Evolutionary conservation across 2,329 filamentous ascomycete genomes (phyloP), one percentile per base, ranked within the genome.

Genomic region (Fusarium nematophilum): DNA sequence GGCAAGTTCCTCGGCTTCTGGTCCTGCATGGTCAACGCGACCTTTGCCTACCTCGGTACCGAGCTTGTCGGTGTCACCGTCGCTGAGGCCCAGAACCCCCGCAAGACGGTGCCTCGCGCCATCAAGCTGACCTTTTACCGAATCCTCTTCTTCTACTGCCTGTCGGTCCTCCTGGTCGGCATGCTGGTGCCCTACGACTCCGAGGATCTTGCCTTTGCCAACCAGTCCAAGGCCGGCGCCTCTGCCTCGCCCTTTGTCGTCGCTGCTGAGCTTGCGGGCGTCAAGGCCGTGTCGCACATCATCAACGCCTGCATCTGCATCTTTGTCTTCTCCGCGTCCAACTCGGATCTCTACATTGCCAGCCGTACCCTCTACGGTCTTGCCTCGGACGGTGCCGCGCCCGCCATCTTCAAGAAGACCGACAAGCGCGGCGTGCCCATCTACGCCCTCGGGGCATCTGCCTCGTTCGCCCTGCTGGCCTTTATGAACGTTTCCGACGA

Each of bases 101-200:
- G 90, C 71, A 86, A 85, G 73, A 90, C 87, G 13, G 88, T 94
- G 58, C 91, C 91, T 6, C 86, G 87, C 56, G 90, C 90, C 47
- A 93, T 93, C 80, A 90, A 87, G 72, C 82, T 92, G 43, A 93
- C 90, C 64, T 93, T 93, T 76, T 93, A 86, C 79, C 90, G 91
- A 53, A 93, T 94, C 72, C 76, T 92, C 64, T 79, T 93, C 78
- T 94, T 94, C 81, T 94, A 94, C 80, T 82, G 87, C 67, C 75
- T 92, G 54, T 88, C 85, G 17, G 89, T 93, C 29, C 82, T 94
- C 46, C 81, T 93, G 45, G 79, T 94, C 49, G 90, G 90, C 69
- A 91, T 92, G 83, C 81, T 90, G 45, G 88, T 94, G 4, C 89
- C 90, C 1, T 93, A 90, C 80, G 77, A 93, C 79, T 85, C 84